Evolutionary conservation across 129 eudicot genomes (phyloP).

Genomic region (Ambrosia trifida): DNA sequence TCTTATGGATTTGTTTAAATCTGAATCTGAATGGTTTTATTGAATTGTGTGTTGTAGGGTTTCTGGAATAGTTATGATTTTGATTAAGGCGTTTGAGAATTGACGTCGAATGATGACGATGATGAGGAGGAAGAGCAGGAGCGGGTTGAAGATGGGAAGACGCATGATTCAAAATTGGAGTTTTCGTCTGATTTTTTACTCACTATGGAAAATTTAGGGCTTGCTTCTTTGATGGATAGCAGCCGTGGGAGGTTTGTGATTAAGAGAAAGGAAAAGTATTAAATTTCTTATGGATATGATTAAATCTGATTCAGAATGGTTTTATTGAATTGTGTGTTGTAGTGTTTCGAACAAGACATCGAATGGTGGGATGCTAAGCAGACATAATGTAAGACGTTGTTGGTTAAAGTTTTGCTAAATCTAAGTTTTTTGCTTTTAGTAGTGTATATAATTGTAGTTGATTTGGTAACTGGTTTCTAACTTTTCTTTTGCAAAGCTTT

Average conservation of each 20-base stretch:
- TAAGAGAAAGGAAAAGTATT: neutral
- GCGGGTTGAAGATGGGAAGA: conserved; percentile 17
- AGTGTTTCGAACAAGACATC: conserved; percentile 49
- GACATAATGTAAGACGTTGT: conserved; percentile 61
- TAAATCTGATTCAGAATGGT: conserved; percentile 17
- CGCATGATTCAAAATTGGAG: conserved; percentile 42
- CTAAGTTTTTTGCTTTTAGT: too few species aligned
- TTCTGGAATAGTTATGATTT: conserved; percentile 74
- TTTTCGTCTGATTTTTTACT: conserved; percentile 64
- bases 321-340: conserved; percentile 20
- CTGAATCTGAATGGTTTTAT: conserved; percentile 18
- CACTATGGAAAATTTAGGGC: conserved; percentile 76
- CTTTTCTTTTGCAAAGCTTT: conserved; percentile 50
- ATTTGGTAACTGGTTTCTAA: neutral
- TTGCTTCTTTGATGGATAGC: conserved; percentile 68
- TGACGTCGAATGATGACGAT: conserved; percentile 43
- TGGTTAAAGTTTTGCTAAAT: neutral
- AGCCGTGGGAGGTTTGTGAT: conserved; percentile 69
- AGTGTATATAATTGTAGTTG: conserved; percentile 1
- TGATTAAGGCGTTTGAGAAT: conserved; percentile 85
- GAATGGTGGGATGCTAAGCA: conserved; percentile 63
- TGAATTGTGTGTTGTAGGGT: conserved; percentile 32
- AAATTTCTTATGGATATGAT: neutral
- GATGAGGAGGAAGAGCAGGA: conserved; percentile 24
- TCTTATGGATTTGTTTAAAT: neutral